Conservation (phyloP, 805 yeast genomes). For the Soucietia sequanensis region DNA sequence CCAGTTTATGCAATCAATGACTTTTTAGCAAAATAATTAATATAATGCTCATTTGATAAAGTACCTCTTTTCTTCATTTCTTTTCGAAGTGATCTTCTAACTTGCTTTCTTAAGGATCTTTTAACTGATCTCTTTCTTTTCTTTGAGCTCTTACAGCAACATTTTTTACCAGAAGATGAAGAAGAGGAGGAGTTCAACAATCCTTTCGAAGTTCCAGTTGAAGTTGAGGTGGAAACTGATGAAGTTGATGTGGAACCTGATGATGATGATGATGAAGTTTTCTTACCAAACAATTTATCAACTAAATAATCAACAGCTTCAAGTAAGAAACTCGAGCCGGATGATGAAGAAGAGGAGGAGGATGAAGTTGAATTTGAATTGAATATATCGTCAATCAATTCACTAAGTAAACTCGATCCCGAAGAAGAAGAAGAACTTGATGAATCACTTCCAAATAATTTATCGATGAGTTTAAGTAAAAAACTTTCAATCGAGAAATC, state of each 20-base stretch:
- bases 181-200: constrained; percentile 3
- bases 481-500: neutral
- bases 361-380: constrained; percentile 1
- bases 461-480: constrained; percentile 2
- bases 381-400: constrained; percentile 5
- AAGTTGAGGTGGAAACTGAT: constrained; percentile 7
- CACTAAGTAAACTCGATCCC: constrained; percentile 1
- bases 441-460: constrained; percentile 6
- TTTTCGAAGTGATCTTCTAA: no score
- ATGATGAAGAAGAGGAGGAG: neutral
- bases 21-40: no score
- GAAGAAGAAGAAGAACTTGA: constrained; percentile 2
- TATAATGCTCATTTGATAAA: no score
- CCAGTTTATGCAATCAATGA: no score
- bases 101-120: constrained; percentile 18
- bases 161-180: constrained; percentile 12
- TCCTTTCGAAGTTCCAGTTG: constrained; percentile 4
- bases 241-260: no score
- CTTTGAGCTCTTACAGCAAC: constrained; percentile 24
- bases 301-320: neutral
- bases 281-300: neutral
- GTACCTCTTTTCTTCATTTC: no score
- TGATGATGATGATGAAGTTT: constrained; percentile 1
- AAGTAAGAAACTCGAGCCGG: neutral
- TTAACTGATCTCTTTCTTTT: constrained; percentile 17